Base-by-base conservation (phyloP, 176 grass and related monocot species). In the Melocanna baccifera region DNA sequence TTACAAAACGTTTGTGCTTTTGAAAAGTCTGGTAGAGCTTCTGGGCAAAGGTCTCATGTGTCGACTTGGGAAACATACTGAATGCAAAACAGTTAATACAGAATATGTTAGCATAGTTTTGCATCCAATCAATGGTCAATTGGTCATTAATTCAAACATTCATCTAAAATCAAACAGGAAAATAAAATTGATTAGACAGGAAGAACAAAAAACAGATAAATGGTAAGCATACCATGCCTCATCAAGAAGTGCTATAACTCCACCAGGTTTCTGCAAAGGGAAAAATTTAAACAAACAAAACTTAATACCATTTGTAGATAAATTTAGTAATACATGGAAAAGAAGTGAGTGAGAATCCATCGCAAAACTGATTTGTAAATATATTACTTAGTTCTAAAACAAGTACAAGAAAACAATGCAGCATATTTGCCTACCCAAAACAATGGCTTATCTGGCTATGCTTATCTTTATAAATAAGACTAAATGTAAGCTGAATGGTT, bases 11-110 rank as follows among this genome's bases (percentile, higher is more conserved):
- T 79, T 96, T 96, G 84, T 99, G 84, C 70, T 83, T 84, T 86
- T 89, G 89, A 78, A 96, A 99, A 46, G 93, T 99, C 81, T 99
- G 93, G 83, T 99, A 99, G n/a, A 99, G 84, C 84, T 99, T 99
- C 84, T 99, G 93, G 53, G 91, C 62, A 89, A 99, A 99, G 22
- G 97, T 96, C 88, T 99, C 97, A 37, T 99, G 97, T 73, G 97
- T 99, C 73, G 93, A 96, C 78, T 94, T 99, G 47, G 97, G 97
- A 76, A 99, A 99, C 97, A 99, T 99, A 61, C 97, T 99, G 81
- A 64, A 86, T 67, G 19, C 5, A 82, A 61, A 83, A 88, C 3
- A 82, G 28, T 71, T 29, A 77, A 76, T 2, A 83, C 10, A 67
- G 11, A 61, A 52, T 23, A 77, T 76, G n/a, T 74, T 58, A 85